Conservation (phyloP, 2,329 filamentous ascomycete genomes). For the Chaetomiaceae sp. region DNA sequence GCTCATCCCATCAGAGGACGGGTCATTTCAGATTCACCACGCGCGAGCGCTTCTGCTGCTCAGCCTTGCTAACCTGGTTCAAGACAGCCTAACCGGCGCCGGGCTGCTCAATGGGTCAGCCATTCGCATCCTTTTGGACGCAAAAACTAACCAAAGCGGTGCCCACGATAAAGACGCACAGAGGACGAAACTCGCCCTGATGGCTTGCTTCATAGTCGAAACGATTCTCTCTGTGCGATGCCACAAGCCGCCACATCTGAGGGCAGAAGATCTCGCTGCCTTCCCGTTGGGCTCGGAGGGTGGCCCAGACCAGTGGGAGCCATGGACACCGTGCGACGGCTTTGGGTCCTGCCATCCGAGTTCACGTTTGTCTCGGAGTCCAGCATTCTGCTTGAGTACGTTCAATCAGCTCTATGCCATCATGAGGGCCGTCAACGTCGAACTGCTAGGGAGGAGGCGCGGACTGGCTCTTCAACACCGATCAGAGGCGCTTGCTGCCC, state of each 20-base stretch:
- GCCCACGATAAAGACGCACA: slow-evolving; percentile 6
- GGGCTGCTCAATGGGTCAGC: slow-evolving; percentile 61
- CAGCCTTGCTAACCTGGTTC: slow-evolving; percentile 56
- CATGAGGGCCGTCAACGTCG: slow-evolving; percentile 29
- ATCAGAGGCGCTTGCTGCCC: slow-evolving; percentile 1
- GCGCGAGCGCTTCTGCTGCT: slow-evolving; percentile 54
- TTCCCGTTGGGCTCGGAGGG: slow-evolving; percentile 51
- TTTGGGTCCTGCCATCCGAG: slow-evolving; percentile 27
- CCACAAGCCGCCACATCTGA: slow-evolving; percentile 44
- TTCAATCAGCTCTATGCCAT: slow-evolving; percentile 39
- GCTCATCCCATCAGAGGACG: slow-evolving; percentile 45
- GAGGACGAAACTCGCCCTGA: slow-evolving; percentile 26
- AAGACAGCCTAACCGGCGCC: slow-evolving; percentile 49
- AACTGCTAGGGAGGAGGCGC: slow-evolving; percentile 10
- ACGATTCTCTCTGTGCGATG: slow-evolving; percentile 49
- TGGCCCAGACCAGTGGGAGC: slow-evolving; percentile 67
- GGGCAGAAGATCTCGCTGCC: slow-evolving; percentile 39
- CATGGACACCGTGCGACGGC: slow-evolving; percentile 52
- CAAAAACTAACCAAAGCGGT: not conserved
- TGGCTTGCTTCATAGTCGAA: slow-evolving; percentile 59
- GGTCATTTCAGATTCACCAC: slow-evolving; percentile 43
- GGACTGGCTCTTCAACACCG: not conserved
- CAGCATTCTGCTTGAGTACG: slow-evolving; percentile 34
- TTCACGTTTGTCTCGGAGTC: slow-evolving; percentile 24
- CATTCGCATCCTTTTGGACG: slow-evolving; percentile 44